phyloP scores from a whole-genome alignment of 2,329 filamentous ascomycete species.

The Clonostachys rhizophaga region DNA sequence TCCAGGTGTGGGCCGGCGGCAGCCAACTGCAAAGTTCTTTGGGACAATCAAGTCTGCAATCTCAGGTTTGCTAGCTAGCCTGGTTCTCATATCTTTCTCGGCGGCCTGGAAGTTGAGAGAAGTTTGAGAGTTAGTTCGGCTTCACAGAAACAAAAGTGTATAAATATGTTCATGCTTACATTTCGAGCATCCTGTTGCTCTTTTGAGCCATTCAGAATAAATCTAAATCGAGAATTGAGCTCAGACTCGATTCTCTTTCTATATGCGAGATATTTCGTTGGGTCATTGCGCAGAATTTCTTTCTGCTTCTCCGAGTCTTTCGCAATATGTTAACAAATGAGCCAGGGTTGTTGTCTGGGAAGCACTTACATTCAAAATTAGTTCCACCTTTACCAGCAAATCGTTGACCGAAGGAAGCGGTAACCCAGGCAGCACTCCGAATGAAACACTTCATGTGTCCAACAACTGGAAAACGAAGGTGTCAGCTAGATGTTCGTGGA shows the following conservation, averaged over 20 bases:
- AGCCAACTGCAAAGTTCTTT: slow-evolving; percentile 33
- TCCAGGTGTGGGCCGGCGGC: slow-evolving; percentile 40
- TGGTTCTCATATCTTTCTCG: slow-evolving; percentile 5
- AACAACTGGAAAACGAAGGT: slow-evolving; percentile 10
- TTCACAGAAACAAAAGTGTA: no score
- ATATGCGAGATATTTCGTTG: slow-evolving; percentile 11
- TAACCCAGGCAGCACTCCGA: slow-evolving; percentile 35
- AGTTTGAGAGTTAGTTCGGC: slow-evolving; percentile 19
- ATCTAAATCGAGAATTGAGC: background rate
- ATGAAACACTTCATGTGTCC: slow-evolving; percentile 30
- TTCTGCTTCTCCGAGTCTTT: slow-evolving; percentile 33
- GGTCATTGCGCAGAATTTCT: slow-evolving; percentile 42
- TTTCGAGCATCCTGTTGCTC: background rate
- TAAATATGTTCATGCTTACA: slow-evolving; percentile 36
- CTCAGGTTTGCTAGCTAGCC: slow-evolving; percentile 25
- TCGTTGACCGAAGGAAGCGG: slow-evolving; percentile 20
- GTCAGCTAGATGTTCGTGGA: slow-evolving; percentile 9
- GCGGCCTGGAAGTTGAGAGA: slow-evolving; percentile 28
- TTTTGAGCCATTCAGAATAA: background rate
- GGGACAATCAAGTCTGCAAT: slow-evolving; percentile 32
- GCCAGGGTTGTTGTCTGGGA: no score
- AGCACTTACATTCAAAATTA: slow-evolving; percentile 4
- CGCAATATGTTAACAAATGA: background rate
- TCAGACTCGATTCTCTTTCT: background rate
- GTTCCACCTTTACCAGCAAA: slow-evolving; percentile 30